phyloP scores from a whole-genome alignment of 2,329 filamentous ascomycete species.

The Pseudocercospora macadamiae region DNA sequence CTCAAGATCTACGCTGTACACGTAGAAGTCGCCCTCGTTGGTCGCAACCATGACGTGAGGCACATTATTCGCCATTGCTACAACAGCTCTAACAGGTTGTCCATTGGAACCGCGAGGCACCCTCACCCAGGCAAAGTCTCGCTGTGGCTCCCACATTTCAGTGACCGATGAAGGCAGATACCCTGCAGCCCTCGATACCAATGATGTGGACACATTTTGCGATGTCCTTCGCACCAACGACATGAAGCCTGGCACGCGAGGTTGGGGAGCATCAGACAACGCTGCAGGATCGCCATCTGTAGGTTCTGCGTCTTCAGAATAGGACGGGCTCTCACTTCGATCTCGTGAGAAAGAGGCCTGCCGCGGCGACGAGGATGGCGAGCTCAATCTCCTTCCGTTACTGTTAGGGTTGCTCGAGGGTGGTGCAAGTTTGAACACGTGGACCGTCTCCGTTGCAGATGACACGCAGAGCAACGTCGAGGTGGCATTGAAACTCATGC shows the following conservation, averaged over 20 bases:
- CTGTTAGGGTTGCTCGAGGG: constrained; percentile 35
- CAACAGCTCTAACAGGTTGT: constrained; percentile 77
- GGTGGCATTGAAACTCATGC: constrained; percentile 97
- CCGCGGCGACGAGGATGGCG: constrained; percentile 32
- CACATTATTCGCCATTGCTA: constrained; percentile 92
- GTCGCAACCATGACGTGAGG: constrained; percentile 98
- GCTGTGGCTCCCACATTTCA: constrained; percentile 94
- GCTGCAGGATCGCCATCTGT: constrained; percentile 30
- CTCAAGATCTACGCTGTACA: constrained; percentile 94
- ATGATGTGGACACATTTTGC: constrained; percentile 85
- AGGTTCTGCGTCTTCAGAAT: constrained; percentile 33
- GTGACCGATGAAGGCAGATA: constrained; percentile 93
- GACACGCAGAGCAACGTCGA: constrained; percentile 94
- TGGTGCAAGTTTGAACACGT: constrained; percentile 82
- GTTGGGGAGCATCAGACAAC: constrained; percentile 40
- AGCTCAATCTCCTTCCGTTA: constrained; percentile 28
- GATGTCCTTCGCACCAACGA: constrained; percentile 93
- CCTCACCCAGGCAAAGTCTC: constrained; percentile 96
- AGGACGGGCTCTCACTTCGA: constrained; percentile 46
- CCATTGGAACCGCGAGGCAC: constrained; percentile 67
- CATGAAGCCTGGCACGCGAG: constrained; percentile 74
- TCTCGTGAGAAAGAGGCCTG: constrained; percentile 35
- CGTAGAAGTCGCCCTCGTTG: constrained; percentile 90
- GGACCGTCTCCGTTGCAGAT: constrained; percentile 92
- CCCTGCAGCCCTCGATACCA: constrained; percentile 85